Evolutionary conservation across 106 monocot genomes (phyloP).

Genomic region (Dioscorea zingiberensis): DNA sequence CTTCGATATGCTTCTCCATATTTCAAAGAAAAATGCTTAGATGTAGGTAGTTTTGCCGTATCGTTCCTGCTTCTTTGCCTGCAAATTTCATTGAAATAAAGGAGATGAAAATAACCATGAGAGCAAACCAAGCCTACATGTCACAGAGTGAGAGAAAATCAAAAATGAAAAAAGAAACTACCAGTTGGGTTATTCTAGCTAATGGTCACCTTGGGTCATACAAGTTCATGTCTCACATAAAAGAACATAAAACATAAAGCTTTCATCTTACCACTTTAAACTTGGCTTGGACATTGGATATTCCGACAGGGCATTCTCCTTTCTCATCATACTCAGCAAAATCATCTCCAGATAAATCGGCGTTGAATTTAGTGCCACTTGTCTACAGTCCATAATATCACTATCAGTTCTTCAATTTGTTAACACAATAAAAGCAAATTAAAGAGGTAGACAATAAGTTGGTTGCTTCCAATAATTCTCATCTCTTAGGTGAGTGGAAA

Average conservation of each 20-base stretch:
- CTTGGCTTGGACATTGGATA: slow-evolving; percentile 35
- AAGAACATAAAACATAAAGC: background rate
- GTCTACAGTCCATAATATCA: slow-evolving; percentile 17
- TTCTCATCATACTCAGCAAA: slow-evolving; percentile 93
- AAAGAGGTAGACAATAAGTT: too few relatives aligned
- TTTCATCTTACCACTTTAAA: slow-evolving; percentile 61
- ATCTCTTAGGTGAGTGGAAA: too few relatives aligned
- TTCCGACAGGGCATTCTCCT: slow-evolving; percentile 62
- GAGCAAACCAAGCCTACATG: too few relatives aligned
- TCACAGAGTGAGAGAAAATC: too few relatives aligned
- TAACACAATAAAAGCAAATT: too few relatives aligned
- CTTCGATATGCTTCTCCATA: too few relatives aligned
- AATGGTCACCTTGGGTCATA: too few relatives aligned
- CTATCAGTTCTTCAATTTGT: background rate
- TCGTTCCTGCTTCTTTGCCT: slow-evolving; percentile 42
- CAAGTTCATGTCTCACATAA: background rate
- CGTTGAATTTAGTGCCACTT: slow-evolving; percentile 45
- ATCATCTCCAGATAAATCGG: slow-evolving; percentile 66
- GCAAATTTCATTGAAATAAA: slow-evolving; percentile 4
- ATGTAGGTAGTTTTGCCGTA: slow-evolving; percentile 16
- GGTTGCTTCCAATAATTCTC: too few relatives aligned
- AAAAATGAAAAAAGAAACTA: too few relatives aligned
- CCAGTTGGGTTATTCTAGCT: too few relatives aligned
- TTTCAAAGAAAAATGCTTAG: background rate
- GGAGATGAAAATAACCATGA: background rate